Conservation (phyloP, 2,329 filamentous ascomycete genomes). For the Penicillium palitans region DNA sequence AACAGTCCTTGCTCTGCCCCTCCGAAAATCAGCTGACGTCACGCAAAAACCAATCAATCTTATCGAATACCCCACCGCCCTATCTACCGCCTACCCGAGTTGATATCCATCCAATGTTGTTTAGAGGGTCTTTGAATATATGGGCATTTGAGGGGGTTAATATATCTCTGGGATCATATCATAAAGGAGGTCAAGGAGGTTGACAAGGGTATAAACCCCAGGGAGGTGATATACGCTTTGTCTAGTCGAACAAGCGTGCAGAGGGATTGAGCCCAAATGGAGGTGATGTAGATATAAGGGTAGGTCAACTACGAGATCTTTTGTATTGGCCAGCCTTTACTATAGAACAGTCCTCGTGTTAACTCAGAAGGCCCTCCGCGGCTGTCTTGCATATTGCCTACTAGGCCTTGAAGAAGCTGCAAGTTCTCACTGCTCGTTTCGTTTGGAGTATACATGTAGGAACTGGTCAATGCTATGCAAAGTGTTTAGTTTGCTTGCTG, state of each 20-base stretch:
- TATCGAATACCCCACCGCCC: not conserved
- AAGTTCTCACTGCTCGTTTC: not conserved
- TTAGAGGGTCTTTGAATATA: not conserved
- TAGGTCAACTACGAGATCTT: not conserved
- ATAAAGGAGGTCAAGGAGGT: not conserved
- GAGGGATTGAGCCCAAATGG: not conserved
- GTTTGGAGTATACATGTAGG: not conserved
- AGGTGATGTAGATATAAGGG: not conserved
- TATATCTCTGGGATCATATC: not conserved
- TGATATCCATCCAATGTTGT: too few relatives aligned
- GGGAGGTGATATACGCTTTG: not conserved
- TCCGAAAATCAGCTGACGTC: conserved; percentile 32
- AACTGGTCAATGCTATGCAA: not conserved
- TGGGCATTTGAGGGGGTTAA: not conserved
- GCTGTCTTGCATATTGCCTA: not conserved
- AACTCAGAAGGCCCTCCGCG: too few relatives aligned
- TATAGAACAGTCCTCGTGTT: not conserved
- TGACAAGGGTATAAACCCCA: not conserved
- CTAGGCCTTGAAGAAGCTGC: not conserved
- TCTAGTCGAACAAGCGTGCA: not conserved
- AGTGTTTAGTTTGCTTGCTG: not conserved
- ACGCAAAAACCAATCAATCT: conserved; percentile 16
- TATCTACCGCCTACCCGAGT: not conserved
- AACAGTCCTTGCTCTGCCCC: conserved; percentile 10
- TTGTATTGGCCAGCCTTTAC: not conserved